A percentile compares a stretch with the other conserved stretches of the same genome.
These are phyloP conservation scores for Phytophthora litchii DNA, from an alignment of 352 stramenopile species.

Conservation along the genomic window DNA sequence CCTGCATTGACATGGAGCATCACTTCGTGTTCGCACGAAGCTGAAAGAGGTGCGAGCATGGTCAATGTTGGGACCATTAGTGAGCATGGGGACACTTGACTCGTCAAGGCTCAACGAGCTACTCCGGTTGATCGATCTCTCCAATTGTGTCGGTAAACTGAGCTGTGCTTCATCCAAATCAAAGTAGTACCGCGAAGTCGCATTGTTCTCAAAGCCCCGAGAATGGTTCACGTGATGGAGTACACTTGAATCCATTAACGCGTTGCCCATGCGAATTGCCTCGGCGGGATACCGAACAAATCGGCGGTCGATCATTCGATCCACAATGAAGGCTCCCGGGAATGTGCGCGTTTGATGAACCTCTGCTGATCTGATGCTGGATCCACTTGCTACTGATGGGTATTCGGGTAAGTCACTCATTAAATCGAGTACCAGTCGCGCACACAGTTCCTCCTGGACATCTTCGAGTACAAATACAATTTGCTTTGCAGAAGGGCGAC, in stretches of 20 bases:
- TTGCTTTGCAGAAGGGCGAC: conserved; percentile 36
- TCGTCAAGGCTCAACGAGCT: conserved; percentile 24
- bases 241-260: conserved; percentile 65
- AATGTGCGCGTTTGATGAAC: conserved; percentile 5
- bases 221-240: conserved; percentile 62
- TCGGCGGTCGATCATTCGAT: conserved; percentile 36
- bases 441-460: conserved; percentile 42
- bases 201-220: conserved; percentile 46
- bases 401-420: conserved; percentile 15
- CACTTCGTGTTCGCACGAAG: conserved; percentile 13
- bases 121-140: conserved; percentile 6
- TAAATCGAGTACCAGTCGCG: conserved; percentile 28
- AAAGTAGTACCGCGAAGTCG: conserved; percentile 43
- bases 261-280: conserved; percentile 56
- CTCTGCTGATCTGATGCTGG: conserved; percentile 2
- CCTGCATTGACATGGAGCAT: conserved; percentile 42
- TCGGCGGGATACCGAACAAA: conserved; percentile 49
- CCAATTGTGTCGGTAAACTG: conserved; percentile 24
- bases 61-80: conserved; percentile 7
- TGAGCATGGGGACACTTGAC: conserved; percentile 28
- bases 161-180: conserved; percentile 32
- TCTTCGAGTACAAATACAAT: conserved; percentile 37
- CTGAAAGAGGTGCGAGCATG: conserved; percentile 22
- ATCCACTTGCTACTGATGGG: conserved; percentile 4
- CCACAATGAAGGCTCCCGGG: conserved; percentile 28